A percentile compares a stretch with the other conserved stretches of the same genome.
Evolutionary conservation across 1,284 basidiomycete genomes (phyloP).

Genomic region (Marasmius tenuissimus): DNA sequence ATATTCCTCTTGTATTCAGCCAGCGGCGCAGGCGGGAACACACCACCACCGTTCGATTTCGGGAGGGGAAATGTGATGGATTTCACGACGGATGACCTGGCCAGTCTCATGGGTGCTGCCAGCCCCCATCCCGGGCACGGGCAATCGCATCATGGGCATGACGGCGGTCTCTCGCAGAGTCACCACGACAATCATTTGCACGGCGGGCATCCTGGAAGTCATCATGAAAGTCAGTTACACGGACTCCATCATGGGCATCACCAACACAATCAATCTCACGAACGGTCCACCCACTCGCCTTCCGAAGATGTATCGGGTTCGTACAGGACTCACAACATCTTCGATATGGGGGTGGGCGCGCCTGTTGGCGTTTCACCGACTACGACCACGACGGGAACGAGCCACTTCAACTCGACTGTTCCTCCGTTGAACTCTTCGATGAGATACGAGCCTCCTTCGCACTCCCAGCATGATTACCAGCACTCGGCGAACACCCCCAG

Average conservation of each 20-base stretch:
- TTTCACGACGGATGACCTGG: slow-evolving; percentile 61
- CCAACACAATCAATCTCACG: slow-evolving; percentile 31
- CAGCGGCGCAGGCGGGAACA: neutral
- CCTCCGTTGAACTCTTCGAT: slow-evolving; percentile 61
- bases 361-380: neutral
- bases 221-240: slow-evolving; percentile 14
- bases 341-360: slow-evolving; percentile 52
- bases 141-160: neutral
- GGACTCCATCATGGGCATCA: slow-evolving; percentile 19
- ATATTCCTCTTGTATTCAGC: neutral
- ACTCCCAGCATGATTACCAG: slow-evolving; percentile 18
- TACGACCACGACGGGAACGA: slow-evolving; percentile 9
- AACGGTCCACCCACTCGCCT: slow-evolving; percentile 30
- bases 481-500: slow-evolving; percentile 25
- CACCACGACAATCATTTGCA: slow-evolving; percentile 22
- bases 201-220: slow-evolving; percentile 21
- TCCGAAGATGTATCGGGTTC: slow-evolving; percentile 35
- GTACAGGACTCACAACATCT: slow-evolving; percentile 64
- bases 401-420: slow-evolving; percentile 57
- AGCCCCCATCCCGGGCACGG: neutral
- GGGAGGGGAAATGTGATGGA: slow-evolving; percentile 37
- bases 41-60: neutral
- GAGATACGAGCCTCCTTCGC: slow-evolving; percentile 46
- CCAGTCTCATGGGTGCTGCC: slow-evolving; percentile 45
- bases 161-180: neutral